Conservation (phyloP, 805 yeast genomes). For the Myxozyma melibiosi region DNA sequence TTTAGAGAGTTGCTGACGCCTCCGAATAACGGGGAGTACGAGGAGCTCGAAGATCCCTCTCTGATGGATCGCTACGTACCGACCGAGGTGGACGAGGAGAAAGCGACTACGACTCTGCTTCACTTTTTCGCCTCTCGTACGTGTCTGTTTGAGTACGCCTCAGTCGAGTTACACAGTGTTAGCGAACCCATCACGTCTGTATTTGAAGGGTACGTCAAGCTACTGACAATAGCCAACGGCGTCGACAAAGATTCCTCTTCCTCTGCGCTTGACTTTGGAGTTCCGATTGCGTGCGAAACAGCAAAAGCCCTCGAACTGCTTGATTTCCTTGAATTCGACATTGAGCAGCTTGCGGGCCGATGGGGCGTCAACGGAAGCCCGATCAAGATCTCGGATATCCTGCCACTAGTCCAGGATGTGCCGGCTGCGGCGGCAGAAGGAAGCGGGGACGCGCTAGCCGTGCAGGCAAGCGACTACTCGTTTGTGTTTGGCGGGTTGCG, state of each 20-base stretch:
- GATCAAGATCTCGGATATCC: not conserved
- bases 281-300: conserved; percentile 42
- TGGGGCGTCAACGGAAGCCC: conserved; percentile 21
- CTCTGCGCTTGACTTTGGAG: conserved; percentile 47
- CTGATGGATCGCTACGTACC: not conserved
- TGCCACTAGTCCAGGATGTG: not conserved
- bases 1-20: conserved; percentile 6
- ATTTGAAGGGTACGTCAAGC: conserved; percentile 16
- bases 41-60: conserved; percentile 8
- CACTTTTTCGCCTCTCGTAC: conserved; percentile 30
- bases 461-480: not conserved
- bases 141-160: conserved; percentile 26
- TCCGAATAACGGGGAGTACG: not conserved
- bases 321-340: conserved; percentile 64
- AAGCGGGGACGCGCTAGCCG: not conserved
- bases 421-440: not conserved
- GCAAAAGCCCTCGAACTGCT: conserved; percentile 69
- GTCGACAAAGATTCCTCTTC: not conserved
- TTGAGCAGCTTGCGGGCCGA: conserved; percentile 21
- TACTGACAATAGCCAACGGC: conserved; percentile 11
- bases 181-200: conserved; percentile 31
- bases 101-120: conserved; percentile 11
- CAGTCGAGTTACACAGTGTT: conserved; percentile 66
- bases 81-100: conserved; percentile 11
- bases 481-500: conserved; percentile 11